These are phyloP conservation scores for Dactylellina parvicollis DNA, from an alignment of 2,329 filamentous ascomycete genomes.

Conservation along the genomic window DNA sequence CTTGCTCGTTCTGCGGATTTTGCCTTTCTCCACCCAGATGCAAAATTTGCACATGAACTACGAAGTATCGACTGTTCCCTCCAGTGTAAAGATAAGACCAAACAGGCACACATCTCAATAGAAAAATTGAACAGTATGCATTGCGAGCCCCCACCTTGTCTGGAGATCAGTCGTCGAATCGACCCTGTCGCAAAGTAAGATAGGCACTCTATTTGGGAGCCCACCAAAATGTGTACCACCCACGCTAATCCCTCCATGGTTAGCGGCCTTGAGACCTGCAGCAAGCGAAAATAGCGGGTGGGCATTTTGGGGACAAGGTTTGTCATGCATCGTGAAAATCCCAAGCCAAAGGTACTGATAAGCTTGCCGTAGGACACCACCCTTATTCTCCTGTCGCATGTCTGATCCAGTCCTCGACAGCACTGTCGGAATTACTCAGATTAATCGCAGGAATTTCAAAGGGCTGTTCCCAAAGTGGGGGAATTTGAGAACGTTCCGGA, in stretches of 20 bases:
- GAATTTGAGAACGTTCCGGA: not conserved
- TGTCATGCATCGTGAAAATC: slow-evolving; percentile 24
- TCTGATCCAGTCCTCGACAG: not conserved
- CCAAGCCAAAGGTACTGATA: slow-evolving; percentile 22
- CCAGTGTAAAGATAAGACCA: slow-evolving; percentile 6
- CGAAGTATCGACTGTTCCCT: not conserved
- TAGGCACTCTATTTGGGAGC: slow-evolving; percentile 13
- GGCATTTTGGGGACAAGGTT: slow-evolving; percentile 7
- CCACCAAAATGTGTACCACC: slow-evolving; percentile 3
- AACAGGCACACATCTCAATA: not conserved
- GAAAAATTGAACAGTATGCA: not conserved
- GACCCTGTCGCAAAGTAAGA: slow-evolving; percentile 10
- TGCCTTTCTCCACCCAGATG: not conserved
- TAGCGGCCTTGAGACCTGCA: not conserved
- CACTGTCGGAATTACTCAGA: too few relatives aligned
- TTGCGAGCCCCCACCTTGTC: slow-evolving; percentile 11
- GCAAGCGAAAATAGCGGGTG: slow-evolving; percentile 6
- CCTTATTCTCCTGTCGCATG: not conserved
- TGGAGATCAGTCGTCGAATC: slow-evolving; percentile 4
- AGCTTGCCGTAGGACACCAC: slow-evolving; percentile 1
- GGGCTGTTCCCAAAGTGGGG: not conserved
- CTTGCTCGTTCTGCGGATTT: not conserved
- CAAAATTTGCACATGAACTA: too few relatives aligned
- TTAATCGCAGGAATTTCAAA: not conserved
- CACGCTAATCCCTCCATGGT: slow-evolving; percentile 1